Evolutionary conservation across 2,329 filamentous ascomycete genomes (phyloP), one percentile per base, ranked within the genome.

Genomic region (Emergomyces orientalis): DNA sequence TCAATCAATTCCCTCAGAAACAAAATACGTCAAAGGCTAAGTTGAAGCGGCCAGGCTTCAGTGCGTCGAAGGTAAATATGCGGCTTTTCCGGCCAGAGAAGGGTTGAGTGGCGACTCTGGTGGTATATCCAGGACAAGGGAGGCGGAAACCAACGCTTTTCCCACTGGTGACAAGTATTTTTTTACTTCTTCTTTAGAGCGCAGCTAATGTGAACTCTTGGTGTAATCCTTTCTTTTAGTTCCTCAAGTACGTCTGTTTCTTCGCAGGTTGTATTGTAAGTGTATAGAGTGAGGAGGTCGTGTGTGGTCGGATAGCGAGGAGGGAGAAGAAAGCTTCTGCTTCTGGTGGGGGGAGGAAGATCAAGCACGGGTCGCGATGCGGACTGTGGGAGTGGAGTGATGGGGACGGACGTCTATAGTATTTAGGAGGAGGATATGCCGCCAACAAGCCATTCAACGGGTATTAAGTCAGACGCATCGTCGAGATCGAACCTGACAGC

Each of bases 11-110:
- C 51, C 51, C 32, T 55, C 27, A 22, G 7, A 9, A 55, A 34
- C 17, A 17, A 55, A 55, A 34, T 54, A 55, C 11, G 27, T 32
- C 27, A 19, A 60, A 41, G 9, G 34, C 19, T 32, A 51, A 61
- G 47, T 30, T 65, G 69, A 72, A 71, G 69, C 67, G 66, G 68
- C 70, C 69, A 71, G 70, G 69, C 70, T 71, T 71, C 68, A 59
- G 60, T 61, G 67, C 63, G 65, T 65, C 63, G 61, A 27, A 58
- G 22, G 56, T 59, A 59, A 32, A 45, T 32, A 22, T 30, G 56
- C 56, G 27, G 41, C 30, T 13, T 47, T 43, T 37, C 25, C n/a
- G 39, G 39, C 14, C 25, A 22, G 41, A 34, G 17, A 41, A 47
- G 30, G 39, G 41, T 34, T 41, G 56, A 22, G 56, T 59, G 56